These are phyloP conservation scores for Phalaenopsis aphrodite DNA, from an alignment of 106 monocot species.

Conservation along the genomic window DNA sequence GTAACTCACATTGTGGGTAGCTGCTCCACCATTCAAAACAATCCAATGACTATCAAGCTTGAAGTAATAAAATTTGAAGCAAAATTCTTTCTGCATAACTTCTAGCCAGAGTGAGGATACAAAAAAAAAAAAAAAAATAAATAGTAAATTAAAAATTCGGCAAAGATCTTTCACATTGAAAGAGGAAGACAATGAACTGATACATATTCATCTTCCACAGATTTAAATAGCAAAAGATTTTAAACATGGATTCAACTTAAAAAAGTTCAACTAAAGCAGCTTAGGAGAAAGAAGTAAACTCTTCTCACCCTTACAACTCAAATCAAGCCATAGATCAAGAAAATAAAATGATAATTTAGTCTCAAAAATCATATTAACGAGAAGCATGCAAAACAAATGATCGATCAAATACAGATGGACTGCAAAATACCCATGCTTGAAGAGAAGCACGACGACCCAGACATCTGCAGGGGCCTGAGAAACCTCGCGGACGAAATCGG, in stretches of 20 bases:
- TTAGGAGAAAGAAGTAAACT: background rate
- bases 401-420: background rate
- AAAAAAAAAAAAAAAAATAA: too few species aligned
- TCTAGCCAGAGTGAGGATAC: background rate
- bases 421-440: constrained; percentile 50
- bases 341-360: background rate
- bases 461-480: constrained; percentile 48
- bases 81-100: background rate
- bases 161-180: background rate
- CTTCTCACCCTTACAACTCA: background rate
- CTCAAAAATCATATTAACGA: background rate
- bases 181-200: background rate
- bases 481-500: constrained; percentile 66
- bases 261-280: background rate
- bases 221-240: background rate
- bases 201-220: background rate
- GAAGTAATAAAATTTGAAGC: background rate
- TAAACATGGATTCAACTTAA: background rate
- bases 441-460: constrained; percentile 69
- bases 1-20: constrained; percentile 67
- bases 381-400: background rate
- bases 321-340: background rate
- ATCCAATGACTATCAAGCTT: background rate
- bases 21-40: constrained; percentile 27
- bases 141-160: background rate